Evolutionary conservation across 257 asterid genomes (phyloP), one percentile per base, ranked within the genome.

Genomic region (Buddleja alternifolia): DNA sequence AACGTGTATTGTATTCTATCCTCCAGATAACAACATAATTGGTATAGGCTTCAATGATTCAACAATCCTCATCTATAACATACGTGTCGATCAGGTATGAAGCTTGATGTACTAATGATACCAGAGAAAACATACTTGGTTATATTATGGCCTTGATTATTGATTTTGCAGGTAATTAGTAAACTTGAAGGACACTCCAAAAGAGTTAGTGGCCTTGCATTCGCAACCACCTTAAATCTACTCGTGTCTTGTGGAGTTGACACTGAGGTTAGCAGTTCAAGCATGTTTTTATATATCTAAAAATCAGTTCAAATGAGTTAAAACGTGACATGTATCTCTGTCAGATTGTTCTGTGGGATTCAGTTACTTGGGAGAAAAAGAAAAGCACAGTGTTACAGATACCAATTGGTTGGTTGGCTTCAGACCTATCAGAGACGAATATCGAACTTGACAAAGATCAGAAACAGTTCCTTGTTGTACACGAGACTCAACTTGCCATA

Each of bases 401-500:
- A 63, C 76, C 92, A 7, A 39, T 58, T 0, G 89, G 78, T 4
- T 84, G 86, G 92, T 36, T 46, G 57, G 85, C 85, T 10, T 72
- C 88, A 10, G 82, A 76, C 60, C 45, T 65, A 15, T 70, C 90
- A 29, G 93, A 89, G 78, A 86, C 91, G 1, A 52, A 44, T 19
- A 72, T 91, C 25, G 83, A 88, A 44, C 85, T 84, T 19, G 85
- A 82, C 76, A 84, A 64, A 69, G 90, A 88, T 58, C 76, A 88
- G 66, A 66, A 45, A n/a, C 85, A 71, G 52, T 85, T 88, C 59
- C 96, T 91, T 25, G 91, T 73, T 2, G 88, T 91, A 10, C 95
- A 88, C 15, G 93, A 86, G 80, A 83, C 93, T 61, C 97, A 85
- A 67, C 92, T 91, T 14, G 93, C 93, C 6, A 72, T 91, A 40